Percentiles rank a stretch among this genome's conserved stretches.
Evolutionary conservation across 169 alveolate species (phyloP).

Genomic region (Eimeria acervulina): DNA sequence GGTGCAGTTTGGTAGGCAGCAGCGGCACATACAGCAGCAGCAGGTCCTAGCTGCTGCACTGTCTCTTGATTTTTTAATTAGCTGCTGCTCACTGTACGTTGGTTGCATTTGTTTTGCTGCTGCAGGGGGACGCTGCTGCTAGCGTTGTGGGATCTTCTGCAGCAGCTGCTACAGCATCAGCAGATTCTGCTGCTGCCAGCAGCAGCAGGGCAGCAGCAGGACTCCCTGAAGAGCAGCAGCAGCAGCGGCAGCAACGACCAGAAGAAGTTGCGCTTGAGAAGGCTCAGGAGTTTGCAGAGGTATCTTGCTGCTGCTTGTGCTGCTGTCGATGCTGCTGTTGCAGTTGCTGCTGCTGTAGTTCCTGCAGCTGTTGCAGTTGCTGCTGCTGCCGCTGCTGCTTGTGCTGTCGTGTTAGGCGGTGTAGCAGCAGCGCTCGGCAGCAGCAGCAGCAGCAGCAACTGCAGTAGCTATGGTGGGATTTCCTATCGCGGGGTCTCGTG

Average conservation of each 20-base stretch:
- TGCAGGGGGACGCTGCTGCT: not conserved
- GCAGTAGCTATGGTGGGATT: not conserved
- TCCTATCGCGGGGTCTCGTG: not conserved
- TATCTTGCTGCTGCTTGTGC: not conserved
- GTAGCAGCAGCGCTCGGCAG: no score
- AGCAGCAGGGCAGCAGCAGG: slow-evolving; percentile 1
- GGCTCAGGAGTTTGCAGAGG: slow-evolving; percentile 56
- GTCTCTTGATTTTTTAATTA: not conserved
- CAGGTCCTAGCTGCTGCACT: not conserved
- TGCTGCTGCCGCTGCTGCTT: no score
- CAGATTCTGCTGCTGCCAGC: not conserved
- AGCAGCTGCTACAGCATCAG: slow-evolving; percentile 16
- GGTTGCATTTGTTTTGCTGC: not conserved
- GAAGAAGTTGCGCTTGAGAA: slow-evolving; percentile 34
- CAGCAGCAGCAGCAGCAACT: slow-evolving; percentile 2
- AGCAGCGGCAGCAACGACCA: slow-evolving; percentile 31
- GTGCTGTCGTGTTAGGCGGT: no score
- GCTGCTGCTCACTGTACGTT: not conserved
- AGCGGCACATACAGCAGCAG: not conserved
- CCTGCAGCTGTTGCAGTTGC: not conserved
- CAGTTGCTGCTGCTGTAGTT: not conserved
- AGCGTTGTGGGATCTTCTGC: not conserved
- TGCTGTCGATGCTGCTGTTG: slow-evolving; percentile 35
- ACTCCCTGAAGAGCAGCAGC: slow-evolving; percentile 10
- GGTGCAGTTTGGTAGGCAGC: not conserved